Conservation (phyloP, 2,329 filamentous ascomycete species). For the Venturia aucupariae region DNA sequence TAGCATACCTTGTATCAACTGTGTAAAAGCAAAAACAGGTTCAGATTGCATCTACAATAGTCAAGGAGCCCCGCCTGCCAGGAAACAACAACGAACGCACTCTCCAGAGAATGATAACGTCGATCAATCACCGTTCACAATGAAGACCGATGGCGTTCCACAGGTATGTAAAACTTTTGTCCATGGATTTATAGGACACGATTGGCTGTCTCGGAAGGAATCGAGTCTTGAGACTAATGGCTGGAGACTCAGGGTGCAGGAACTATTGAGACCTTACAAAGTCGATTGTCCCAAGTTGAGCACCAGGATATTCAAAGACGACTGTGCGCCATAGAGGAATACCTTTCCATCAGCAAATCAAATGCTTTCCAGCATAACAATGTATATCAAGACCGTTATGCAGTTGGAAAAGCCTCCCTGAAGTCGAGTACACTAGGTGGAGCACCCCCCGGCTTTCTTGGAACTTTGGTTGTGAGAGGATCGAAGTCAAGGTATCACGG, state of each 20-base stretch:
- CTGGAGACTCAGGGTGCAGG: not conserved
- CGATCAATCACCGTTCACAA: not conserved
- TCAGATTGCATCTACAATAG: slow-evolving; percentile 17
- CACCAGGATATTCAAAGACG: slow-evolving; percentile 18
- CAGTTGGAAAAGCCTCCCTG: not conserved
- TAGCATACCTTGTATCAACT: slow-evolving; percentile 21
- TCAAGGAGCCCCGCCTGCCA: not conserved
- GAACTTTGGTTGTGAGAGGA: slow-evolving; percentile 20
- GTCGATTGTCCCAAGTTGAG: not conserved
- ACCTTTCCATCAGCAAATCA: slow-evolving; percentile 14
- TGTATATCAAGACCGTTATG: not conserved
- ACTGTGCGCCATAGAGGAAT: slow-evolving; percentile 20
- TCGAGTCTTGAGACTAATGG: not conserved
- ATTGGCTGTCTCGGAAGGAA: not conserved
- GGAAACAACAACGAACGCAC: not conserved
- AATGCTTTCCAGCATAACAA: not conserved
- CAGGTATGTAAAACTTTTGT: not conserved
- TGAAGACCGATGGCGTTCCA: not conserved
- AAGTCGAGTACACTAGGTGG: not conserved
- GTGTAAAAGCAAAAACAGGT: slow-evolving; percentile 17
- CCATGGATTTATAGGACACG: too few species aligned
- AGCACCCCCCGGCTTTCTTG: slow-evolving; percentile 15
- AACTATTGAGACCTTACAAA: slow-evolving; percentile 3
- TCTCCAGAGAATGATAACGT: not conserved
- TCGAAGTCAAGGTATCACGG: slow-evolving; percentile 19